A percentile compares a stretch with the other conserved stretches of the same genome.
Conservation (phyloP, 148 eudicot species). For the Beta vulgaris region DNA sequence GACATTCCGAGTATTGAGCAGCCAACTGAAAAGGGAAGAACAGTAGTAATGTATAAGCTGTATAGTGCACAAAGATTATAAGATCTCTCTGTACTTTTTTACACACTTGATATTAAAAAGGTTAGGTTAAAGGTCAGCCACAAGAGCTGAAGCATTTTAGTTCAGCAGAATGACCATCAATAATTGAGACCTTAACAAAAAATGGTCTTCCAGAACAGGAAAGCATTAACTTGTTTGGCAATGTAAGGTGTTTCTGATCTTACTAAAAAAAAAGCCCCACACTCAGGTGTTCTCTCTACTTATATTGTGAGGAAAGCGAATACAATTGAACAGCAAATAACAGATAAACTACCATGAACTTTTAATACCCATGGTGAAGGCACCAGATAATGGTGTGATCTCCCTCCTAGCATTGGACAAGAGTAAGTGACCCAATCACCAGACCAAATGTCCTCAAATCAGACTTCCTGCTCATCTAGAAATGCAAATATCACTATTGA, state of each 20-base stretch:
- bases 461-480: neutral
- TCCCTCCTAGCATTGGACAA: no score
- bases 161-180: neutral
- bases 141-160: neutral
- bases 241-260: neutral
- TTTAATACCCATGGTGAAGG: constrained; percentile 1
- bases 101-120: neutral
- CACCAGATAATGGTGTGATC: no score
- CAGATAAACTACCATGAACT: neutral
- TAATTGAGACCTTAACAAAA: neutral
- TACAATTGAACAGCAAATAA: neutral
- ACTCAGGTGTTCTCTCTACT: neutral
- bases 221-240: neutral
- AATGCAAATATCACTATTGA: neutral
- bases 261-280: neutral
- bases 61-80: neutral
- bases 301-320: neutral
- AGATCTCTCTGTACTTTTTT: neutral
- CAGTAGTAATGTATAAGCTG: neutral
- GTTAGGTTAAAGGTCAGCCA: neutral
- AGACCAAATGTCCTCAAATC: neutral
- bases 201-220: neutral
- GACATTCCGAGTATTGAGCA: constrained; percentile 92
- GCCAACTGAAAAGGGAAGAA: constrained; percentile 58
- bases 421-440: neutral